Evolutionary conservation across 1,139 yeast species (phyloP).

Genomic region (Kurtzmaniella quercitrusa): DNA sequence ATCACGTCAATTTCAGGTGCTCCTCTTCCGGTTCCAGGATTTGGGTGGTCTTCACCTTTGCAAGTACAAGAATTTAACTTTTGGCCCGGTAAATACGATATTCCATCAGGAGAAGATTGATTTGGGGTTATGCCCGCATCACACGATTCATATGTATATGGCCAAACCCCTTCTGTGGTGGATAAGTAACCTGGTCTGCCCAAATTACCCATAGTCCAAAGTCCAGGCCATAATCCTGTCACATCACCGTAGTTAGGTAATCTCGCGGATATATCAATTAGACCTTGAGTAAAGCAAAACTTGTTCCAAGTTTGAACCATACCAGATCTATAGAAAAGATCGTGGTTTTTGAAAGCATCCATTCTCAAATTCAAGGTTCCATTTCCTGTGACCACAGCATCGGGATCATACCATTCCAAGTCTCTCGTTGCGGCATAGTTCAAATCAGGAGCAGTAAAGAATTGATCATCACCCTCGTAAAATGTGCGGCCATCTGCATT

Average conservation of each 20-base stretch:
- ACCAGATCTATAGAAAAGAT: constrained; percentile 25
- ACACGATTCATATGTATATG: constrained; percentile 26
- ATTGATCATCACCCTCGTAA: constrained; percentile 29
- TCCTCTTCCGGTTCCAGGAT: constrained; percentile 24
- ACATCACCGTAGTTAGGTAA: constrained; percentile 25
- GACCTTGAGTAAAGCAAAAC: constrained; percentile 25
- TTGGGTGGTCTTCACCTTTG: constrained; percentile 23
- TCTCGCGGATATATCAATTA: constrained; percentile 20
- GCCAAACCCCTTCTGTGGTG: constrained; percentile 28
- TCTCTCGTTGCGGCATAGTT: constrained; percentile 28
- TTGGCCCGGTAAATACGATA: constrained; percentile 28
- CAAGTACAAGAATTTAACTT: constrained; percentile 23
- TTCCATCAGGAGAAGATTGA: constrained; percentile 29
- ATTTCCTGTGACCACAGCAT: constrained; percentile 25
- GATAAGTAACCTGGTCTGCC: constrained; percentile 27
- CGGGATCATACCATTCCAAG: constrained; percentile 31
- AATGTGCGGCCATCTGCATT: constrained; percentile 26
- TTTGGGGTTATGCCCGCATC: constrained; percentile 30
- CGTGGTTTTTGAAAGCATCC: constrained; percentile 27
- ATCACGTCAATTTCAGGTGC: constrained; percentile 30
- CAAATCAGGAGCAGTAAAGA: constrained; percentile 23
- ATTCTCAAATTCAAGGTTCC: constrained; percentile 21
- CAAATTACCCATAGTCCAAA: constrained; percentile 29
- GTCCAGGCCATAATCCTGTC: constrained; percentile 29
- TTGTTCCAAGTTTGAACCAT: constrained; percentile 28